Base-by-base conservation (phyloP, 129 eudicot genomes). In the Silybum marianum region DNA sequence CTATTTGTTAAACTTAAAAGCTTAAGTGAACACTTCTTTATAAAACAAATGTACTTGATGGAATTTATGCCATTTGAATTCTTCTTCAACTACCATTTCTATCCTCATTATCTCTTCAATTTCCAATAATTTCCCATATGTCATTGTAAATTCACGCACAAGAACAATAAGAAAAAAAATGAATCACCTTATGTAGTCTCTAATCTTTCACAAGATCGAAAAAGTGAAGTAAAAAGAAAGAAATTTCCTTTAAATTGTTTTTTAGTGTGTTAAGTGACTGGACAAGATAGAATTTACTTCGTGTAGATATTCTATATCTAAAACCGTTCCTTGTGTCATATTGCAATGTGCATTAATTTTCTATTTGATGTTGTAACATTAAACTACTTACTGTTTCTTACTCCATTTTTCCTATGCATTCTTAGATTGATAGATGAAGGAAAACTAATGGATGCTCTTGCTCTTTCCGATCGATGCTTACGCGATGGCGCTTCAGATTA, bases 391-490 rank as follows among this genome's bases (percentile, higher is more conserved):
- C 39, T 70, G 68, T 76, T 38, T 67, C 87, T 74, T 71, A 69
- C 70, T 75, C 67, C 30, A 18, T 62, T 75, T 75, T 75, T 63
- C 63, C 69, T 79, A 62, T 44, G 8, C 72, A 21, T 24, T 58
- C 39, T 38, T 87, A 96, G 99, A 83, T 86, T 93, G 81, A 91
- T 93, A 65, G 95, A 93, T 48, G 99, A 96, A 87, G 99, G 95
- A 58, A 93, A 96, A 80, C 78, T 96, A 40, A 67, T 91, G 92
- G 99, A 96, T 88, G 99, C 99, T 73, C 99, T 96, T 74, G 99
- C 99, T 79, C 92, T 96, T 34, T 91, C 99, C 13, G 99, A 96
- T 82, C 98, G 99, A 75, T 96, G 93, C 88, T 82, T 96, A 83
- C 90, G 93, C 18, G 87, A 80, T 83, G 99, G 99, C 21, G 99